Conservation (phyloP, 768 basidiomycete genomes). For the Amanita rimosa region DNA sequence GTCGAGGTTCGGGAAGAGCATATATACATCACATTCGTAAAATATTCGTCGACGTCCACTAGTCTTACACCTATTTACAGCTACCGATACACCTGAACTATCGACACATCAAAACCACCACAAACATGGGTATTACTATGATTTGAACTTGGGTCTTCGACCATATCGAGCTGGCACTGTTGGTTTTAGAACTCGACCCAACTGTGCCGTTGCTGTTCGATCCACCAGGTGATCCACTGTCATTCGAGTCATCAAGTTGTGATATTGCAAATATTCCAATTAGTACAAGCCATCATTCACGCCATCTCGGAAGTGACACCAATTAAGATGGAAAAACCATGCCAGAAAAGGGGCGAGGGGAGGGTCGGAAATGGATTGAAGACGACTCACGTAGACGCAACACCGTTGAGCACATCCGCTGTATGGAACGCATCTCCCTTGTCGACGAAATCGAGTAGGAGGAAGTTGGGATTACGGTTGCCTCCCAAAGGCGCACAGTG, state of each 20-base stretch:
- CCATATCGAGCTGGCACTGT: not conserved
- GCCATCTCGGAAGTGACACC: no score
- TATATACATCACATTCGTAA: no score
- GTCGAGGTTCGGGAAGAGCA: no score
- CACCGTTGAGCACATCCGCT: constrained; percentile 32
- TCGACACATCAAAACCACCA: not conserved
- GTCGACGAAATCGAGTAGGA: constrained; percentile 43
- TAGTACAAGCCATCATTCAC: no score
- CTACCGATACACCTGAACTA: not conserved
- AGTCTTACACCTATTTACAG: not conserved
- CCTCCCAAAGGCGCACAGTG: constrained; percentile 32
- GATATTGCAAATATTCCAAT: no score
- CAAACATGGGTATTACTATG: not conserved
- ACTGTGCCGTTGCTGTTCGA: no score
- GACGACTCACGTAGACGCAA: constrained; percentile 19
- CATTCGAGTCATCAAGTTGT: no score
- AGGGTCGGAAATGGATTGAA: not conserved
- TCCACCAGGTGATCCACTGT: no score
- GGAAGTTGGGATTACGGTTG: constrained; percentile 37
- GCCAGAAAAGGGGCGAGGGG: no score
- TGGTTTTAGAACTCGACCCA: not conserved
- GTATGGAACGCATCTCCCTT: constrained; percentile 32
- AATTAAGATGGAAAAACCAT: no score
- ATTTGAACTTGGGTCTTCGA: not conserved
- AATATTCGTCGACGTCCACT: no score